Evolutionary conservation across 805 yeast genomes (phyloP).

Genomic region (Saccharomyces kudriavzevii): DNA sequence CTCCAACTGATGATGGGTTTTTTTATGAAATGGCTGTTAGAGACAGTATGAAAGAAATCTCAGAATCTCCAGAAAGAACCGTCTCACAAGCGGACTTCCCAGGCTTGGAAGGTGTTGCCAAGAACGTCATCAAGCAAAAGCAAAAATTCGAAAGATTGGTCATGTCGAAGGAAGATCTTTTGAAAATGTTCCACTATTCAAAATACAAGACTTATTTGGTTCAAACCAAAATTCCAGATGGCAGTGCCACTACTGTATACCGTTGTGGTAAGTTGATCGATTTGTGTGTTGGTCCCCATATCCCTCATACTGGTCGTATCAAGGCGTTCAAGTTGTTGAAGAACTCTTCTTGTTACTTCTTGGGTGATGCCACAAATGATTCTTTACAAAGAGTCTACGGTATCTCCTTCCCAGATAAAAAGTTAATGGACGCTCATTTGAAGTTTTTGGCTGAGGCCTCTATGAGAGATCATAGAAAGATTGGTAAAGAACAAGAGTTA

Average conservation of each 20-base stretch:
- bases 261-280: conserved; percentile 97
- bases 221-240: conserved; percentile 85
- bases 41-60: conserved; percentile 30
- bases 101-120: conserved; percentile 75
- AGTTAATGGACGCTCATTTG: conserved; percentile 87
- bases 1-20: conserved; percentile 96
- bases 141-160: conserved; percentile 92
- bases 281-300: conserved; percentile 95
- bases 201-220: conserved; percentile 89
- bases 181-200: conserved; percentile 91
- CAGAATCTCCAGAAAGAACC: conserved; percentile 61
- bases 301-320: conserved; percentile 94
- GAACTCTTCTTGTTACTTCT: conserved; percentile 92
- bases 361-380: conserved; percentile 88
- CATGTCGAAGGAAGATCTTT: conserved; percentile 81
- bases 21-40: conserved; percentile 87
- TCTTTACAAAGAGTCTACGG: conserved; percentile 96
- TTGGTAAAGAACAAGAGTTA: conserved; percentile 93
- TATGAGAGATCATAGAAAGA: conserved; percentile 89
- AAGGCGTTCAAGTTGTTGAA: conserved; percentile 90
- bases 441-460: conserved; percentile 95
- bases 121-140: conserved; percentile 86
- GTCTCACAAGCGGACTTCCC: conserved; percentile 80
- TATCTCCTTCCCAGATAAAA: conserved; percentile 97
- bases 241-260: conserved; percentile 91